phyloP scores from a whole-genome alignment of 2,329 filamentous ascomycete genomes.

The Aspergillus ustus region DNA sequence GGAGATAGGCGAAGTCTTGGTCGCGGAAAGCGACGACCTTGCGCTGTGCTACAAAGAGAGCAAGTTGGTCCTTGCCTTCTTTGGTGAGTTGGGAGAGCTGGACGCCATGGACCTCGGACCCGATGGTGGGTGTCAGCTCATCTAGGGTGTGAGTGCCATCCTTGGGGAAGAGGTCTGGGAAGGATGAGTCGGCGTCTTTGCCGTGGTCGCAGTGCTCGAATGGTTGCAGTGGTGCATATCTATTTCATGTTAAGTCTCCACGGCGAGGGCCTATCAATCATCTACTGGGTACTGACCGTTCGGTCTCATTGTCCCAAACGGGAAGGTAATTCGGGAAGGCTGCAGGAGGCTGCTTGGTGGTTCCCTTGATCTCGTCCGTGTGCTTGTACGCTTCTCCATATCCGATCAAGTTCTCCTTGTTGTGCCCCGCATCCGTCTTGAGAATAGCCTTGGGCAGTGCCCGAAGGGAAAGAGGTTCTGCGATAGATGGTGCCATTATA shows the following conservation, averaged over 20 bases:
- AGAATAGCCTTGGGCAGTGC: conserved; percentile 28
- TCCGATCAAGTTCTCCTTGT: conserved; percentile 44
- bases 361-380: conserved; percentile 59
- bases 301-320: conserved; percentile 66
- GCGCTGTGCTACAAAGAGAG: conserved; percentile 52
- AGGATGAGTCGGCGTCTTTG: conserved; percentile 71
- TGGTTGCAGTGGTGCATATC: conserved; percentile 64
- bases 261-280: neutral
- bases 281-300: conserved; percentile 29
- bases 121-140: conserved; percentile 74
- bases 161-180: conserved; percentile 67
- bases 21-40: conserved; percentile 79
- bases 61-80: conserved; percentile 76
- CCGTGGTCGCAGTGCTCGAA: conserved; percentile 78
- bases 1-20: conserved; percentile 73
- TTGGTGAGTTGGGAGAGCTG: conserved; percentile 71
- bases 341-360: conserved; percentile 57
- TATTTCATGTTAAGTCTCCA: conserved; percentile 32
- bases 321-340: conserved; percentile 76
- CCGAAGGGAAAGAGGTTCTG: conserved; percentile 36
- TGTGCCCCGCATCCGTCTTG: conserved; percentile 38
- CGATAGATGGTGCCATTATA: conserved; percentile 42
- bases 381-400: conserved; percentile 44
- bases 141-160: conserved; percentile 48
- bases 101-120: conserved; percentile 71